Evolutionary conservation across 257 asterid genomes (phyloP), one percentile per base, ranked within the genome.

Genomic region (Primulina tabacum): DNA sequence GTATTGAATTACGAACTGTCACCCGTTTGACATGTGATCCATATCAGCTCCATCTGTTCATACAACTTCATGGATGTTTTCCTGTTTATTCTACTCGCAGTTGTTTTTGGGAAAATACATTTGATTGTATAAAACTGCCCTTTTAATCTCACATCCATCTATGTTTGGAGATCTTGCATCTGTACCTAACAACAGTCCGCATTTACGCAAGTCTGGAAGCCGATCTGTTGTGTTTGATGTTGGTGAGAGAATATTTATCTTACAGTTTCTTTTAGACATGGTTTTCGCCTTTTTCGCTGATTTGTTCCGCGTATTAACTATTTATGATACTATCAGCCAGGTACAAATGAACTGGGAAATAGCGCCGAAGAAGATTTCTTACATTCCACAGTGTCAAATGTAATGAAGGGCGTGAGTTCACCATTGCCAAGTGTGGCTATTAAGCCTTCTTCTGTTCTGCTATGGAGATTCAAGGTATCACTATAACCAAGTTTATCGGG

Each of bases 381-480:
- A 72, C 82, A 72, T 76, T 68, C 88, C 29, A 59, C 30, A 24
- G 95, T 85, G 72, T 71, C 89, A 32, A 73, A 82, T 79, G 96
- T 91, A 81, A 94, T 92, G 96, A 94, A 87, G 87, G 83, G 89
- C 69, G 83, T 78, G 53, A 67, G 65, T 56, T 34, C 87, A 65
- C 90, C 92, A 60, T 77, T 89, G 86, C 85, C 86, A 84, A 78
- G 74, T 32, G 70, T 84, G 20, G 90, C 91, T n/a, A 82, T 87
- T 75, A 75, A 83, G 78, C 99, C 99, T 40, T 91, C 97, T 73
- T 96, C 97, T 52, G 73, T 87, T 76, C 75, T 94, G 47, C 79
- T 94, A 4, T 89, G 97, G 97, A 92, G 99, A 87, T 89, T 94
- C 74, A 94, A 92, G 98, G 99, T 94, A 65, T 59, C 52, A 28